Evolutionary conservation across 2,329 filamentous ascomycete species (phyloP), one percentile per base, ranked within the genome.

Genomic region (Cladophialophora carrionii): DNA sequence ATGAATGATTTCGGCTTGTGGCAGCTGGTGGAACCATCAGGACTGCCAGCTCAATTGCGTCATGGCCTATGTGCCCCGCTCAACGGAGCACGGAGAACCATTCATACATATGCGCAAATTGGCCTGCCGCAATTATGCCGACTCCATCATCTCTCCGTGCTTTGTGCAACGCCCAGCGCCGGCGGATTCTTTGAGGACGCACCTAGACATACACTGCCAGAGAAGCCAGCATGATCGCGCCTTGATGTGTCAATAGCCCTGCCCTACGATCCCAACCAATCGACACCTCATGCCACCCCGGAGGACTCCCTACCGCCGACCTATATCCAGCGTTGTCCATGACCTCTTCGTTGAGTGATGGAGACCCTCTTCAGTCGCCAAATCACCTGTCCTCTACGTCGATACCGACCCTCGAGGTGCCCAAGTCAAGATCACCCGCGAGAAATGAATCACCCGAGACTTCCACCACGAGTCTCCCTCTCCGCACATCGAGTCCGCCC

Each of bases 401-500:
- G 74, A 87, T 88, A 71, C 83, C 87, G 71, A 85, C 88, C 64
- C 80, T 84, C 74, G 76, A 78, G 63, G 77, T 87, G 64, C 84
- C 87, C 69, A 90, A 88, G 79, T 80, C 82, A 70, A 85, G 88
- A 75, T 79, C 78, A 60, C 76, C 80, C 17, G 73, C 76, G 64
- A 79, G 82, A 67, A 78, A 77, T 61, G 83, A 87, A 66, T 82
- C 86, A 53, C 78, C 83, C 59, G 74, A 78, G 64, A 77, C 80
- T 64, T 84, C 84, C 70, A 85, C 87, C 61, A 78, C 82, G 52
- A 82, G 76, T 60, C 78, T 87, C 63, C 82, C 83, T 58, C 83
- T 83, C 71, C 82, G 84, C 84, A 85, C 72, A 82, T 85, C 49
- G 78, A 88, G 68, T 81, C 89, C 74, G 81, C 87, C 75, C 77